Evolutionary conservation across 1,284 basidiomycete species (phyloP).

Genomic region (Thecaphora thlaspeos): DNA sequence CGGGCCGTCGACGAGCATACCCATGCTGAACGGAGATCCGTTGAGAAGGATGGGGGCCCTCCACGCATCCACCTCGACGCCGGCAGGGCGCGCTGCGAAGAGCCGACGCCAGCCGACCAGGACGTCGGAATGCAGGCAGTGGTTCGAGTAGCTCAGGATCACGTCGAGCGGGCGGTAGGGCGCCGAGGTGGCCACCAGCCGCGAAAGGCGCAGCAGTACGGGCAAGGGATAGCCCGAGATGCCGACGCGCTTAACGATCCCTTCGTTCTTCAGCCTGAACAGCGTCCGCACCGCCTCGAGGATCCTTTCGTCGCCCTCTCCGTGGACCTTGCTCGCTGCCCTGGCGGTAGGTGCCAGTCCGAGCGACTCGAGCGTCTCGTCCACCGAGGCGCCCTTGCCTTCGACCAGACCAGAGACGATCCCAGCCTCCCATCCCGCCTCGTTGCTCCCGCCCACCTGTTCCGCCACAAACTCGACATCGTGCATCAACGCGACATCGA

Average conservation of each 20-base stretch:
- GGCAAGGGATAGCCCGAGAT: conserved; percentile 90
- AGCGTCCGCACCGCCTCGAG: conserved; percentile 74
- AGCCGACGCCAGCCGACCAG: conserved; percentile 38
- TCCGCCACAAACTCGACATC: conserved; percentile 85
- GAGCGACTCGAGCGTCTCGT: conserved; percentile 40
- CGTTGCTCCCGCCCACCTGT: conserved; percentile 61
- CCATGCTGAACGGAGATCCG: conserved; percentile 91
- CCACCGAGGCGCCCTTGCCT: conserved; percentile 5
- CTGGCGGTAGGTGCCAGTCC: conserved; percentile 58
- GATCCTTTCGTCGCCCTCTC: conserved; percentile 76
- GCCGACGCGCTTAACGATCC: conserved; percentile 75
- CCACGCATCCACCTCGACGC: conserved; percentile 18
- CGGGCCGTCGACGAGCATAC: conserved; percentile 69
- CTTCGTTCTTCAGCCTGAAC: conserved; percentile 73
- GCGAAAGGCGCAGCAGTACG: conserved; percentile 76
- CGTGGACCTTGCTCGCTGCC: conserved; percentile 66
- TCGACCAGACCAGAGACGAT: conserved; percentile 32
- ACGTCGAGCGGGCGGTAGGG: conserved; percentile 56
- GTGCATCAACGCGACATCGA: conserved; percentile 67
- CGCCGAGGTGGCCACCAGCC: conserved; percentile 64
- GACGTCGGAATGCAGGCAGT: conserved; percentile 51
- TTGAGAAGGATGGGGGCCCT: conserved; percentile 67
- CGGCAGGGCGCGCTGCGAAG: conserved; percentile 30
- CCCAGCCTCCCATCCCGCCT: conserved; percentile 28
- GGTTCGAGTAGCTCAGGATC: conserved; percentile 52